Evolutionary conservation across 192 early-diverging fungal genomes (phyloP).

Genomic region (Entomortierella beljakovae): DNA sequence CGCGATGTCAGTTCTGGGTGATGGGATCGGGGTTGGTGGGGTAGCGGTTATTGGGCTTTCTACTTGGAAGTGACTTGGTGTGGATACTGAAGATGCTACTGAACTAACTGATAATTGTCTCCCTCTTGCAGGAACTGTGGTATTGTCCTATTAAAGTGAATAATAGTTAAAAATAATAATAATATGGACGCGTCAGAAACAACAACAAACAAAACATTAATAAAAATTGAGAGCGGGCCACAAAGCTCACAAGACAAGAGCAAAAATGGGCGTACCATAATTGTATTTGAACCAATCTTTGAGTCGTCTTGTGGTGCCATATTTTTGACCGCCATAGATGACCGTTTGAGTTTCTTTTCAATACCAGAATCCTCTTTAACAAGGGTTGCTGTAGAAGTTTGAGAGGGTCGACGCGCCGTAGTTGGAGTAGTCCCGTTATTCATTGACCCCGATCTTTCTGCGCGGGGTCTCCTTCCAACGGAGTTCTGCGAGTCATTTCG

Average conservation of each 20-base stretch:
- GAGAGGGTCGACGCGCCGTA: background rate
- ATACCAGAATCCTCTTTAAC: background rate
- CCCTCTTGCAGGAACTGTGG: background rate
- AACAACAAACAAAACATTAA: background rate
- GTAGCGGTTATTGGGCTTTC: conserved; percentile 22
- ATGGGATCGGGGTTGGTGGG: conserved; percentile 33
- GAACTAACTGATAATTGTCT: conserved; percentile 22
- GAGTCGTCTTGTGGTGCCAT: background rate
- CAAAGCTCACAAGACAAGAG: background rate
- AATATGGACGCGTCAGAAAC: background rate
- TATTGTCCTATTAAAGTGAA: conserved; percentile 2
- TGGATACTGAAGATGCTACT: background rate
- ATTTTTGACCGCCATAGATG: conserved; percentile 38
- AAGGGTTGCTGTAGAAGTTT: conserved; percentile 2
- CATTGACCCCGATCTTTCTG: background rate
- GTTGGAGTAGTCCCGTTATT: background rate
- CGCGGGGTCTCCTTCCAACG: conserved; percentile 1
- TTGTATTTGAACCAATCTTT: background rate
- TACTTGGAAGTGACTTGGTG: conserved; percentile 1
- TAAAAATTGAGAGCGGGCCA: background rate
- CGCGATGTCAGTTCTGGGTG: conserved; percentile 15
- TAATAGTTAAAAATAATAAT: background rate
- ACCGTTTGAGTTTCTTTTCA: conserved; percentile 42
- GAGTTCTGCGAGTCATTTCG: conserved; percentile 1
- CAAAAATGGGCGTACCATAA: too few relatives aligned